Percentiles rank a stretch among this genome's conserved stretches.
These are phyloP conservation scores for Petunia axillaris DNA, from an alignment of 257 asterid species.

Conservation along the genomic window DNA sequence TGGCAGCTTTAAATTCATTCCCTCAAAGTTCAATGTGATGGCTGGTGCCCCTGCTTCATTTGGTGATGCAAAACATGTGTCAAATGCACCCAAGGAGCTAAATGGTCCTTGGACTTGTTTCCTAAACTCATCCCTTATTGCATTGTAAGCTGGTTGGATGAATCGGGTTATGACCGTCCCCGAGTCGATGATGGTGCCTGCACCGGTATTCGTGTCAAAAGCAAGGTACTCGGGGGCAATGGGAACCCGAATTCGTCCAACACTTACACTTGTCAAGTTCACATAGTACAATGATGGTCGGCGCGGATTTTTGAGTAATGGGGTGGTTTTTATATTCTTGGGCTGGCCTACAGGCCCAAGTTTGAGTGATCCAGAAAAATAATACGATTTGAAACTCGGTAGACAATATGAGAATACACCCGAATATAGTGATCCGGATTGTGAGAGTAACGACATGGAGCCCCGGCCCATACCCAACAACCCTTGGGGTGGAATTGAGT, in stretches of 20 bases:
- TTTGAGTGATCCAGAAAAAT: constrained; percentile 86
- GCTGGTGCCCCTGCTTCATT: constrained; percentile 50
- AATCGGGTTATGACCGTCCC: constrained; percentile 66
- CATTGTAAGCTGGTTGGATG: constrained; percentile 55
- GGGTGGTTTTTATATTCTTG: constrained; percentile 66
- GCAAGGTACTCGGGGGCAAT: constrained; percentile 59
- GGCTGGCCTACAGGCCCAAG: constrained; percentile 88
- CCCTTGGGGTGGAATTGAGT: constrained; percentile 81
- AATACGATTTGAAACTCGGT: constrained; percentile 82
- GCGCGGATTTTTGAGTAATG: constrained; percentile 78
- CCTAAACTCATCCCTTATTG: constrained; percentile 63
- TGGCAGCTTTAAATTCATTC: constrained; percentile 58
- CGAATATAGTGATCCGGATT: constrained; percentile 67
- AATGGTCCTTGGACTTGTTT: constrained; percentile 55
- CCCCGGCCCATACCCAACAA: constrained; percentile 90
- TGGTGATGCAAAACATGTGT: constrained; percentile 57
- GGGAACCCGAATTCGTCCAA: constrained; percentile 60
- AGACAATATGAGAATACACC: constrained; percentile 82
- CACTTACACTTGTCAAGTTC: constrained; percentile 79
- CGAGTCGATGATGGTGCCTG: constrained; percentile 80
- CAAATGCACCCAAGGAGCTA: constrained; percentile 67
- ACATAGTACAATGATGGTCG: constrained; percentile 80
- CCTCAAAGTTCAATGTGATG: constrained; percentile 54
- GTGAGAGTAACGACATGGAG: constrained; percentile 68
- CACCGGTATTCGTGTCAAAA: constrained; percentile 69